Conservation (phyloP, 345 rosid species). For the Cardamine resedifolia region DNA sequence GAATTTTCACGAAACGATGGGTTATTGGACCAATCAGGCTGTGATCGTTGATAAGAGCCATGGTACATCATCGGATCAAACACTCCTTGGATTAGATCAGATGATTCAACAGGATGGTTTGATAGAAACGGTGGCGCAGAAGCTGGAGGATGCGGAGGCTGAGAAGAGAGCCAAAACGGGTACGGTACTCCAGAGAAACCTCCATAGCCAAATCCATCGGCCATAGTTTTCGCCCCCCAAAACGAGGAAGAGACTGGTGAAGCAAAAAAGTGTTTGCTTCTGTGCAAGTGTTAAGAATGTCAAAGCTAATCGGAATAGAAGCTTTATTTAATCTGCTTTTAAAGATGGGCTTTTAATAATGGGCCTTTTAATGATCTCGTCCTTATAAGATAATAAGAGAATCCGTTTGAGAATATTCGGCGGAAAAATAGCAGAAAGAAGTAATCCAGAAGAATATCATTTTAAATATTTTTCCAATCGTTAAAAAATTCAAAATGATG, state of each 20-base stretch:
- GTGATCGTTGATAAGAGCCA: constrained; percentile 22
- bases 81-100: constrained; percentile 19
- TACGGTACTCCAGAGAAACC: constrained; percentile 19
- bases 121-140: constrained; percentile 26
- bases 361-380: not conserved
- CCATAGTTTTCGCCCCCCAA: constrained; percentile 8
- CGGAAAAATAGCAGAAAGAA: not conserved
- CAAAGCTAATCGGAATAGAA: not conserved
- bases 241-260: constrained; percentile 22
- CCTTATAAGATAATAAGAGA: not conserved
- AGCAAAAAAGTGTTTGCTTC: not conserved
- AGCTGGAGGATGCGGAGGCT: constrained; percentile 15
- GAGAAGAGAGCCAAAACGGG: constrained; percentile 24
- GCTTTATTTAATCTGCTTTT: not conserved
- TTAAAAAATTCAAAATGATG: not conserved
- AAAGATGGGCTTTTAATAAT: not conserved
- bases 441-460: not conserved
- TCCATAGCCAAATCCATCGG: constrained; percentile 28
- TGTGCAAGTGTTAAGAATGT: constrained; percentile 1
- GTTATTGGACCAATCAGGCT: constrained; percentile 15
- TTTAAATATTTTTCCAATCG: not conserved
- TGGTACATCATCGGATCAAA: constrained; percentile 30
- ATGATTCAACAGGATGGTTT: constrained; percentile 21
- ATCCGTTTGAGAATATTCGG: not conserved
- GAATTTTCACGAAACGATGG: constrained; percentile 12